A percentile compares a stretch with the other conserved stretches of the same genome.
phyloP scores from a whole-genome alignment of 495 filamentous ascomycete species.

The Penicillium flavigenum region DNA sequence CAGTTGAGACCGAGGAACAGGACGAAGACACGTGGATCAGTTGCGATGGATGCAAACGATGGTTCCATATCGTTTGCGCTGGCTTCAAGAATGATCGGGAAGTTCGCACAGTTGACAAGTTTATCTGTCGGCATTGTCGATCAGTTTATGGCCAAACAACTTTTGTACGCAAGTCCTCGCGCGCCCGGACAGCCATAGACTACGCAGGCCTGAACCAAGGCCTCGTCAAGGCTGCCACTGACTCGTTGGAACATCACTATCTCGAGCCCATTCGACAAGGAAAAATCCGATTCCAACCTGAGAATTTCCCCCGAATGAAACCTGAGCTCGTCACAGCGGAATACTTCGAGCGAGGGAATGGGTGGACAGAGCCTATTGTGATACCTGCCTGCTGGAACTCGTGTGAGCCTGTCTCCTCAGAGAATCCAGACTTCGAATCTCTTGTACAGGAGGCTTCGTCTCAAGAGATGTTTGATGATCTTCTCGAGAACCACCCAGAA shows the following conservation, averaged over 20 bases:
- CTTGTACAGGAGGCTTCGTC: constrained; percentile 39
- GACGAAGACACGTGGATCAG: constrained; percentile 66
- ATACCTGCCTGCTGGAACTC: constrained; percentile 68
- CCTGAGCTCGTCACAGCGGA: constrained; percentile 68
- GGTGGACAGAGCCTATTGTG: constrained; percentile 70
- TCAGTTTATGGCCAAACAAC: constrained; percentile 63
- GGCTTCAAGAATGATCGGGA: constrained; percentile 70
- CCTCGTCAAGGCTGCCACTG: constrained; percentile 66
- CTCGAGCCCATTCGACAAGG: constrained; percentile 70
- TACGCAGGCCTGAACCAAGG: constrained; percentile 74
- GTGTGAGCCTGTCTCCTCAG: constrained; percentile 39
- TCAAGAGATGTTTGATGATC: constrained; percentile 50
- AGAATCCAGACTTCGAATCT: constrained; percentile 30
- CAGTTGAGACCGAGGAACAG: constrained; percentile 46
- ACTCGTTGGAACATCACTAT: constrained; percentile 71
- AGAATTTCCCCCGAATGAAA: constrained; percentile 65
- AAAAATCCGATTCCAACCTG: constrained; percentile 59
- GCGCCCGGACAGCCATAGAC: constrained; percentile 70
- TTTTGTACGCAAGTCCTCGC: constrained; percentile 59
- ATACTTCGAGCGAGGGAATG: constrained; percentile 63
- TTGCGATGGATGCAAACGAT: constrained; percentile 72
- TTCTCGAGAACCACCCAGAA: constrained; percentile 41
- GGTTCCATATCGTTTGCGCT: constrained; percentile 73
- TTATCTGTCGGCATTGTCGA: constrained; percentile 62
- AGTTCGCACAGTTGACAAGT: constrained; percentile 70